A percentile compares a stretch with the other conserved stretches of the same genome.
phyloP scores from a whole-genome alignment of 805 yeast genomes.

The Phaffomyces antillensis region DNA sequence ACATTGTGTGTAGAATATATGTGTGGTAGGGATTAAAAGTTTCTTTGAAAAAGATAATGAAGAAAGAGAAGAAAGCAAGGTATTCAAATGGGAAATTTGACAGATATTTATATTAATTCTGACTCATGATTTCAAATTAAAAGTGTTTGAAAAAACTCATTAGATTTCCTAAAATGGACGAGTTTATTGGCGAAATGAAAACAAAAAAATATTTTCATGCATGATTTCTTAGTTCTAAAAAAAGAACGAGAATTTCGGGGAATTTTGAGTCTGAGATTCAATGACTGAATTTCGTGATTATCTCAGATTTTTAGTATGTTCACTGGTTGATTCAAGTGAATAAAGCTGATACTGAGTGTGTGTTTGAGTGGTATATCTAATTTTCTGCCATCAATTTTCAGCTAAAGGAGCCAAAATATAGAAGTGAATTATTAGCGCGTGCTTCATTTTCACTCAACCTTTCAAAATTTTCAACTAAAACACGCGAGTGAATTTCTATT shows the following conservation, averaged over 20 bases:
- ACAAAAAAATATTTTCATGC: neutral
- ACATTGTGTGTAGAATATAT: slow-evolving; percentile 9
- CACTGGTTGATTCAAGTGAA: too few relatives aligned
- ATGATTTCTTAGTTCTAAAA: neutral
- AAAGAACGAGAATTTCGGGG: neutral
- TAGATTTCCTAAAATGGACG: neutral
- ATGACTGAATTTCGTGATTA: too few relatives aligned
- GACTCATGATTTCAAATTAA: too few relatives aligned
- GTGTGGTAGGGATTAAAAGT: neutral
- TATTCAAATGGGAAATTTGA: neutral
- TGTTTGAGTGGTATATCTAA: too few relatives aligned
- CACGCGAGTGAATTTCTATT: too few relatives aligned
- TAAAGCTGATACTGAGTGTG: too few relatives aligned
- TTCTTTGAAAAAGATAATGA: neutral
- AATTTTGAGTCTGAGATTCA: neutral
- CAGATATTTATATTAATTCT: slow-evolving; percentile 2
- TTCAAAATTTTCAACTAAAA: too few relatives aligned
- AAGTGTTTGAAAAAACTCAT: neutral
- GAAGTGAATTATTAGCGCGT: too few relatives aligned
- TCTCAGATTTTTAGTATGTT: too few relatives aligned
- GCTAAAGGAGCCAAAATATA: too few relatives aligned
- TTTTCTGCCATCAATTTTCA: too few relatives aligned
- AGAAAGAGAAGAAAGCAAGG: neutral
- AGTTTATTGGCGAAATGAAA: neutral
- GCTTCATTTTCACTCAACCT: too few relatives aligned